A percentile compares a stretch with the other conserved stretches of the same genome.
These are phyloP conservation scores for Wickerhamomyces hampshirensis DNA, from an alignment of 805 yeast species.

Conservation along the genomic window DNA sequence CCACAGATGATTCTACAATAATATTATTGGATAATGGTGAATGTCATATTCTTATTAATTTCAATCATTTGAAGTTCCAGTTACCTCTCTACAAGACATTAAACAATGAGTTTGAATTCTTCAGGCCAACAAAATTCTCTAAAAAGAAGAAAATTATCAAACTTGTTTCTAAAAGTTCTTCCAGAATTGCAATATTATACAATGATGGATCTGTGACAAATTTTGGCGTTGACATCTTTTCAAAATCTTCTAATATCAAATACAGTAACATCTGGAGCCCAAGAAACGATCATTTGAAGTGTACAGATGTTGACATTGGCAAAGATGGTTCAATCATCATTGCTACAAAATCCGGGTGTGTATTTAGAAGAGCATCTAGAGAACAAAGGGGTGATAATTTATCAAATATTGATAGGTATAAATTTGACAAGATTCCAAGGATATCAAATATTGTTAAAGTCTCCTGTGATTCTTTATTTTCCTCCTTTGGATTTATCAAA, in stretches of 20 bases:
- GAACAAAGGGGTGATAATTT: not conserved
- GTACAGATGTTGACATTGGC: conserved; percentile 63
- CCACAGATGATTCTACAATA: conserved; percentile 67
- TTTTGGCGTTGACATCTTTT: conserved; percentile 27
- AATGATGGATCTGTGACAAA: conserved; percentile 48
- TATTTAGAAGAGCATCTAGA: conserved; percentile 32
- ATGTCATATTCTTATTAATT: conserved; percentile 56
- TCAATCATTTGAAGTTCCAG: conserved; percentile 50
- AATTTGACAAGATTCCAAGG: conserved; percentile 49
- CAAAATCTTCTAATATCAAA: conserved; percentile 35
- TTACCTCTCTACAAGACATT: conserved; percentile 25
- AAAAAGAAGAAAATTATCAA: conserved; percentile 30
- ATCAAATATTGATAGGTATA: conserved; percentile 30
- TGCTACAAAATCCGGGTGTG: conserved; percentile 66
- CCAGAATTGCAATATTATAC: conserved; percentile 43
- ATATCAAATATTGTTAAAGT: conserved; percentile 61
- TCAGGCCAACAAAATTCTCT: conserved; percentile 49
- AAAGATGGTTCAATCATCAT: conserved; percentile 65
- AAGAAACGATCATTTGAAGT: conserved; percentile 48
- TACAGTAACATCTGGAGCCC: conserved; percentile 60
- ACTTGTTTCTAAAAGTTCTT: conserved; percentile 34
- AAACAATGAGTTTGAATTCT: conserved; percentile 45
- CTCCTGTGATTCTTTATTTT: conserved; percentile 57
- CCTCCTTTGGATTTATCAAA: conserved; percentile 62
- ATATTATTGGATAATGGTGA: conserved; percentile 55